These are phyloP conservation scores for Periconia sp. DNA, from an alignment of 2,329 filamentous ascomycete genomes.

Conservation along the genomic window DNA sequence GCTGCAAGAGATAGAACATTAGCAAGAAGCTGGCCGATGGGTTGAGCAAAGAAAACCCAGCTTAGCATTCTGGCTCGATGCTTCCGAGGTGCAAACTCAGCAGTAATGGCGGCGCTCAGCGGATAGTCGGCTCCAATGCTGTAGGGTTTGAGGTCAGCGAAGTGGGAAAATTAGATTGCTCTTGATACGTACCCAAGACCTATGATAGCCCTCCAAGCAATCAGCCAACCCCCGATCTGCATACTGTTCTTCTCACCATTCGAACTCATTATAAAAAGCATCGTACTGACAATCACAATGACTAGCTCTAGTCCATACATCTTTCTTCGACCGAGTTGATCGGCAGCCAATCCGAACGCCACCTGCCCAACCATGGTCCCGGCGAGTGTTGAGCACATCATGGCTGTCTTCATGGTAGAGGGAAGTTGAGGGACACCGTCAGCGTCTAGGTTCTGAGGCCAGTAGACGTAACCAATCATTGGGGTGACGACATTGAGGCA, in stretches of 20 bases:
- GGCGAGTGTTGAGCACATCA: conserved; percentile 46
- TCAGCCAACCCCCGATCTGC: conserved; percentile 47
- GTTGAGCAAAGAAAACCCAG: conserved; percentile 51
- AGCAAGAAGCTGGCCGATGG: conserved; percentile 46
- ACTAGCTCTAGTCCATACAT: conserved; percentile 50
- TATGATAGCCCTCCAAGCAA: conserved; percentile 49
- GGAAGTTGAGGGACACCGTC: conserved; percentile 32
- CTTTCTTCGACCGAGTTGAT: conserved; percentile 44
- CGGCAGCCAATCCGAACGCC: conserved; percentile 47
- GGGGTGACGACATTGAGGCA: conserved; percentile 49
- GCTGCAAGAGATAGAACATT: conserved; percentile 37
- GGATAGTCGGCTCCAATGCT: conserved; percentile 49
- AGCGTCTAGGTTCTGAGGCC: conserved; percentile 27
- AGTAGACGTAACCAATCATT: conserved; percentile 49
- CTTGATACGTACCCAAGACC: too few relatives aligned
- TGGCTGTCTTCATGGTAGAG: conserved; percentile 41
- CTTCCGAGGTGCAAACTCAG: conserved; percentile 47
- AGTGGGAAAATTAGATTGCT: too few relatives aligned
- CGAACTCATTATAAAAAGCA: conserved; percentile 48
- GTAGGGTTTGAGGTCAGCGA: too few relatives aligned
- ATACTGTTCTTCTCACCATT: conserved; percentile 42
- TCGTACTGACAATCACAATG: conserved; percentile 48
- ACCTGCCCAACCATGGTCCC: conserved; percentile 48
- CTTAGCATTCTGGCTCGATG: conserved; percentile 49
- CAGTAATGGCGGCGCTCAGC: conserved; percentile 46